A percentile compares a stretch with the other conserved stretches of the same genome.
phyloP scores from a whole-genome alignment of 805 yeast genomes.

The Priceomyces haplophilus region DNA sequence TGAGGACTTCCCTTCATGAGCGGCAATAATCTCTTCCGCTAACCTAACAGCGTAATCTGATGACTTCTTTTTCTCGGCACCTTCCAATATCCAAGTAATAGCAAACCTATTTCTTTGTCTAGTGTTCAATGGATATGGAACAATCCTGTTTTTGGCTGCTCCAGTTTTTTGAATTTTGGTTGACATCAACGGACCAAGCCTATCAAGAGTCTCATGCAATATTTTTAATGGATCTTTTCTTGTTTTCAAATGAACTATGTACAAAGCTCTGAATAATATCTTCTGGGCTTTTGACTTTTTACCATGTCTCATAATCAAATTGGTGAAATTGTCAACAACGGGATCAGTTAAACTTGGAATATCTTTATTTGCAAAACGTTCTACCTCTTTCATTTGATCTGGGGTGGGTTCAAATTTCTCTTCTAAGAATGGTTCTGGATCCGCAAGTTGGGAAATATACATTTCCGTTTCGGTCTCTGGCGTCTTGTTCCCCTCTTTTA shows the following conservation, averaged over 20 bases:
- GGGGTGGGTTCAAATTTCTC: constrained; percentile 54
- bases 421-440: constrained; percentile 34
- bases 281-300: constrained; percentile 78
- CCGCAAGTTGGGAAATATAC: constrained; percentile 36
- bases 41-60: constrained; percentile 82
- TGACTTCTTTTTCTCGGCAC: constrained; percentile 73
- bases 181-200: constrained; percentile 79
- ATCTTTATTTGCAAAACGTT: constrained; percentile 45
- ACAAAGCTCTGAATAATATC: constrained; percentile 71
- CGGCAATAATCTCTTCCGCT: constrained; percentile 83
- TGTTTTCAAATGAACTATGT: constrained; percentile 67
- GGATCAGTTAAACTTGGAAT: constrained; percentile 67
- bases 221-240: constrained; percentile 78
- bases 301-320: constrained; percentile 90
- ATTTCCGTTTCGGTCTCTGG: constrained; percentile 34
- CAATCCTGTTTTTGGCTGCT: constrained; percentile 74
- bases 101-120: constrained; percentile 86
- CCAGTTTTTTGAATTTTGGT: constrained; percentile 78
- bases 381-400: constrained; percentile 61
- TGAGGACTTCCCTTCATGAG: constrained; percentile 72
- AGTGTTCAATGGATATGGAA: constrained; percentile 79
- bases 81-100: constrained; percentile 86
- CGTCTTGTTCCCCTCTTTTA: constrained; percentile 31
- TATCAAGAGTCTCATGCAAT: constrained; percentile 71
- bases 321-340: constrained; percentile 72